phyloP scores from a whole-genome alignment of 441 rosid genomes.

The Lagerstroemia fauriei region DNA sequence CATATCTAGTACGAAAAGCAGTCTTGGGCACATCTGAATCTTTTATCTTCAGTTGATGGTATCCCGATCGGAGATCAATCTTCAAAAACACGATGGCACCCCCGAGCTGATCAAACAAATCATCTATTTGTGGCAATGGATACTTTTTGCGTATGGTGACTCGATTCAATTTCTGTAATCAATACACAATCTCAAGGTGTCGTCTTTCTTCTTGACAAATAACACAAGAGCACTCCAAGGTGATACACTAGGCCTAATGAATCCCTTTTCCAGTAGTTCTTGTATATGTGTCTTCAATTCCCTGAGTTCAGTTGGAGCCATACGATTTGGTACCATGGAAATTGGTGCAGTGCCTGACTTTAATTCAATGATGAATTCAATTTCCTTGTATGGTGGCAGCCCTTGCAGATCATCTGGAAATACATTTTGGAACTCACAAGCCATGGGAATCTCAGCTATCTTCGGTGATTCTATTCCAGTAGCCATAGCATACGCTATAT shows the following conservation, averaged over 20 bases:
- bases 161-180: background rate
- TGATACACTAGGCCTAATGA: constrained; percentile 2
- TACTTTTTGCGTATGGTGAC: background rate
- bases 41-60: constrained; percentile 6
- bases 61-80: constrained; percentile 7
- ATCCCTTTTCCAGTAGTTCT: background rate
- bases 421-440: background rate
- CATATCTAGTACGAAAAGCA: constrained; percentile 4
- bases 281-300: background rate
- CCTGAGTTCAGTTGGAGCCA: background rate
- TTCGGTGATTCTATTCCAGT: background rate
- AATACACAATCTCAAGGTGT: background rate
- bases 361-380: background rate
- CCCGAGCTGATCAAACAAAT: constrained; percentile 8
- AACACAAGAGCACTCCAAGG: constrained; percentile 12
- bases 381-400: background rate
- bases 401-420: background rate
- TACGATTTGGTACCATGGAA: background rate
- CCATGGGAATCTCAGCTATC: background rate
- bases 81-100: background rate
- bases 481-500: background rate
- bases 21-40: background rate
- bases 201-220: constrained; percentile 11
- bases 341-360: background rate
- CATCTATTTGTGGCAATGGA: background rate